A percentile compares a stretch with the other conserved stretches of the same genome.
phyloP scores from a whole-genome alignment of 2,329 filamentous ascomycete species.

The Fusarium sp. region DNA sequence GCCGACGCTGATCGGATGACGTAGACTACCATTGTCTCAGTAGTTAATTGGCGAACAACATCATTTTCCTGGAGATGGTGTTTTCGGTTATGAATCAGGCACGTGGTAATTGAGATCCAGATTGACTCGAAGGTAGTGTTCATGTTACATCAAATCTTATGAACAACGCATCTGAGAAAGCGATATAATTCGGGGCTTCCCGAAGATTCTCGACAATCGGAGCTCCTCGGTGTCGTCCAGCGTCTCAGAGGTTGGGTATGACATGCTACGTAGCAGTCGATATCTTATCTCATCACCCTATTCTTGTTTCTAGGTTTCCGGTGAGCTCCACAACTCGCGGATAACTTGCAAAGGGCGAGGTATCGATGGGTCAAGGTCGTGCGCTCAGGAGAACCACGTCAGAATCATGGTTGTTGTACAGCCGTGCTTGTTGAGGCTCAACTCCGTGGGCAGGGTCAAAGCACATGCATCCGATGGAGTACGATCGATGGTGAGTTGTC shows the following conservation, averaged over 20 bases:
- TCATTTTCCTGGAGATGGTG: neutral
- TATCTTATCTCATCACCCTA: conserved; percentile 37
- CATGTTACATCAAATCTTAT: neutral
- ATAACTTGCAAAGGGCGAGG: conserved; percentile 39
- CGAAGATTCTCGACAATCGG: conserved; percentile 33
- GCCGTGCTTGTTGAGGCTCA: neutral
- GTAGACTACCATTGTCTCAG: conserved; percentile 1
- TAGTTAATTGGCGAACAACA: conserved; percentile 8
- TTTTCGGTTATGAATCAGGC: neutral
- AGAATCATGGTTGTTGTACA: conserved; percentile 43
- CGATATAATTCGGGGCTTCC: conserved; percentile 36
- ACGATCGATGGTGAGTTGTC: neutral
- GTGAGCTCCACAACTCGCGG: conserved; percentile 41
- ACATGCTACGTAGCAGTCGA: neutral
- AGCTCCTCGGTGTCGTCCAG: conserved; percentile 23
- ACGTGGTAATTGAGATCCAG: neutral
- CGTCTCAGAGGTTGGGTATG: conserved; percentile 29
- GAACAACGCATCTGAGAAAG: conserved; percentile 21
- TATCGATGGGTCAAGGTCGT: conserved; percentile 26
- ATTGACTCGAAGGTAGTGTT: neutral
- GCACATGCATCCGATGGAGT: conserved; percentile 34
- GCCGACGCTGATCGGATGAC: conserved; percentile 20
- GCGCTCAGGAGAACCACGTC: conserved; percentile 42
- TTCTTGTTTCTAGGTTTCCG: conserved; percentile 38
- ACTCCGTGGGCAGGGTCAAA: conserved; percentile 40